Base-by-base conservation (phyloP, 1,284 basidiomycete species). In the Rhodofomes roseus region DNA sequence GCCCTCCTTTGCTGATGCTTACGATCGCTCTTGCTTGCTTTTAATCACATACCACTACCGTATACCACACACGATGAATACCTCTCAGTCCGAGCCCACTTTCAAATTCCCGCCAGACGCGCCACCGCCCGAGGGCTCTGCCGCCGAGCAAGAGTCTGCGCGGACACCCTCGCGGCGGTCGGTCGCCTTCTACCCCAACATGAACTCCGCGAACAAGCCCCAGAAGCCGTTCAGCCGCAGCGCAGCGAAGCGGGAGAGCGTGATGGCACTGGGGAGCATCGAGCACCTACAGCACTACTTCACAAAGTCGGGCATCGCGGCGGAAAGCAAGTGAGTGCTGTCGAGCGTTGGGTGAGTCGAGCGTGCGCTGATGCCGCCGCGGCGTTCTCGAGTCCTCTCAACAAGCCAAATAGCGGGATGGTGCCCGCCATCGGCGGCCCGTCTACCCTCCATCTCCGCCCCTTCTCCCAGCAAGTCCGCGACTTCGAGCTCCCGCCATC, bases 251-350 rank as follows among this genome's bases (percentile, higher is more conserved):
- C 81, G 93, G 46, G 89, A 91, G 71, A 92, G 89, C 68, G 93
- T 95, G 20, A 89, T 93, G 87, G 85, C 90, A 0, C 74, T 95
- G 22, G 91, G 91, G 29, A 91, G 89, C 70, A 94, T 95, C 63
- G 90, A 93, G 68, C 89, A 93, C 70, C 80, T 95, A 54, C 92
- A 95, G 74, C 89, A 94, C 69, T 92, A 92, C 70, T 93, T 93
- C 66, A 92, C 92, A 6, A 93, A 93, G 81, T 86, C 89, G 0
- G 90, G 90, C 4, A 81, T 92, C 58, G 81, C 79, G 18, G 81
- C 88, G 27, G 87, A 87, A 77, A 83, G 81, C 71, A 84, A 82
- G 90, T 91, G 73, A 72, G 87, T 81, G 52, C 61, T 41, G 16
- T n/a, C n/a, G n/a, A n/a, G n/a, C 25, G 16, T 41, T 41, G 52